phyloP scores from a whole-genome alignment of 1,284 basidiomycete genomes.

The Heliocybe sulcata region DNA sequence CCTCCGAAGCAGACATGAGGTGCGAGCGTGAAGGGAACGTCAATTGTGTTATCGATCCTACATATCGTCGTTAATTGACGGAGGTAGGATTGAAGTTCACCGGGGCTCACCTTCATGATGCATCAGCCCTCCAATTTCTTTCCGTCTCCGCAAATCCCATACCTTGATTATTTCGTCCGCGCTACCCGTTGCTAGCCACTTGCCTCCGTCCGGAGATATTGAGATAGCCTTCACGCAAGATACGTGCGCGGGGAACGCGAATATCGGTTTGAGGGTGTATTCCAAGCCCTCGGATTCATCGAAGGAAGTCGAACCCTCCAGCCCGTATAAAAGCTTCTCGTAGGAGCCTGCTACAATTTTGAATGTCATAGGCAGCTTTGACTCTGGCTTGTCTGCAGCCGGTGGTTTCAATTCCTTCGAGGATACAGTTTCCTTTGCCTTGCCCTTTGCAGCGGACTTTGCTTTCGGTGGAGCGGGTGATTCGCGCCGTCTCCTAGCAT shows the following conservation, averaged over 20 bases:
- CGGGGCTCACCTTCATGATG: conserved; percentile 77
- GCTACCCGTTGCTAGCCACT: conserved; percentile 94
- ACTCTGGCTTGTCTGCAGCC: too few species aligned
- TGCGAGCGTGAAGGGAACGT: conserved; percentile 86
- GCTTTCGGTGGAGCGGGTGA: too few species aligned
- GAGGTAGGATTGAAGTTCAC: background rate
- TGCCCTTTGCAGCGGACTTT: too few species aligned
- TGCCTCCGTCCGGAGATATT: conserved; percentile 79
- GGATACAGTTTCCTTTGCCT: too few species aligned
- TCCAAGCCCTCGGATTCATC: conserved; percentile 12
- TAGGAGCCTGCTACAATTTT: conserved; percentile 76
- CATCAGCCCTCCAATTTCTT: conserved; percentile 90
- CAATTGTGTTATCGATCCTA: conserved; percentile 89
- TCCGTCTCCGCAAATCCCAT: conserved; percentile 89
- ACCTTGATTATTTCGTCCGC: conserved; percentile 95
- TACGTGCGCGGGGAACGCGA: conserved; percentile 95
- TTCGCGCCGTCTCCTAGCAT: too few species aligned
- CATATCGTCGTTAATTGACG: conserved; percentile 10
- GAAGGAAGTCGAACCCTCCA: conserved; percentile 58
- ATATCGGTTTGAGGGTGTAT: conserved; percentile 68
- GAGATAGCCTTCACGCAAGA: conserved; percentile 89
- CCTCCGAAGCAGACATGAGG: conserved; percentile 85
- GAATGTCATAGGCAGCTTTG: too few species aligned
- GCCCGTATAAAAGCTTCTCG: conserved; percentile 92
- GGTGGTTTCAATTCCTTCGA: too few species aligned